Conservation (phyloP, 2,329 filamentous ascomycete species). For the Ceratocystis diversiconidia region DNA sequence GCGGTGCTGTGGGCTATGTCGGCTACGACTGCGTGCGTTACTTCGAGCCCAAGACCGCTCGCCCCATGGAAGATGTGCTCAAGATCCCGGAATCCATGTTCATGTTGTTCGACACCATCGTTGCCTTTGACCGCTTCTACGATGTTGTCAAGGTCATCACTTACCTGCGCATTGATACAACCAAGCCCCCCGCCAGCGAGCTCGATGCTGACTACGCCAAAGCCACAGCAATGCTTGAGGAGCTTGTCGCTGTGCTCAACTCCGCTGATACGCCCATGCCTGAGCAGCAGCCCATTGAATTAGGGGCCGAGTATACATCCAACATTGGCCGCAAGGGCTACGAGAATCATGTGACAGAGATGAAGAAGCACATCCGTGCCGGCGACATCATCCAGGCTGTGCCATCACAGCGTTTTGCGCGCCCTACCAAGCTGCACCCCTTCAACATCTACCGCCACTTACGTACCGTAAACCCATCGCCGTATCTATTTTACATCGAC, state of each 20-base stretch:
- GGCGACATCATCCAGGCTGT: conserved; percentile 98
- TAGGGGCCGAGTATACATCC: conserved; percentile 68
- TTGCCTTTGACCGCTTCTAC: conserved; percentile 90
- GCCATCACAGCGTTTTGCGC: conserved; percentile 80
- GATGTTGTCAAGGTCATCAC: conserved; percentile 88
- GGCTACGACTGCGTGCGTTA: conserved; percentile 96
- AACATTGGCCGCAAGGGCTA: conserved; percentile 86
- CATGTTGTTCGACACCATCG: conserved; percentile 90
- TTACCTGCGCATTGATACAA: conserved; percentile 59
- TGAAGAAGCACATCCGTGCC: conserved; percentile 81
- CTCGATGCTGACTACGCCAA: conserved; percentile 48
- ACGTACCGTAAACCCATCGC: conserved; percentile 92
- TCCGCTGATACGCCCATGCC: conserved; percentile 64
- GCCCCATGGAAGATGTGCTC: conserved; percentile 76
- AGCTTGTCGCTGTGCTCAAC: conserved; percentile 57
- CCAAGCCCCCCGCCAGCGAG: conserved; percentile 34
- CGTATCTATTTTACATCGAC: conserved; percentile 92
- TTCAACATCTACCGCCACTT: conserved; percentile 97
- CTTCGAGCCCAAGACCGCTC: conserved; percentile 92
- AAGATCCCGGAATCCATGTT: conserved; percentile 87
- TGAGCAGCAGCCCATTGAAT: conserved; percentile 55
- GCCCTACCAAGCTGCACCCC: conserved; percentile 79
- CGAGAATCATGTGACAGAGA: conserved; percentile 67
- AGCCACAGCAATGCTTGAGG: conserved; percentile 48
- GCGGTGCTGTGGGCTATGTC: conserved; percentile 89